Conservation (phyloP, 73 alveolate species). For the Durusdinium trenchii region DNA sequence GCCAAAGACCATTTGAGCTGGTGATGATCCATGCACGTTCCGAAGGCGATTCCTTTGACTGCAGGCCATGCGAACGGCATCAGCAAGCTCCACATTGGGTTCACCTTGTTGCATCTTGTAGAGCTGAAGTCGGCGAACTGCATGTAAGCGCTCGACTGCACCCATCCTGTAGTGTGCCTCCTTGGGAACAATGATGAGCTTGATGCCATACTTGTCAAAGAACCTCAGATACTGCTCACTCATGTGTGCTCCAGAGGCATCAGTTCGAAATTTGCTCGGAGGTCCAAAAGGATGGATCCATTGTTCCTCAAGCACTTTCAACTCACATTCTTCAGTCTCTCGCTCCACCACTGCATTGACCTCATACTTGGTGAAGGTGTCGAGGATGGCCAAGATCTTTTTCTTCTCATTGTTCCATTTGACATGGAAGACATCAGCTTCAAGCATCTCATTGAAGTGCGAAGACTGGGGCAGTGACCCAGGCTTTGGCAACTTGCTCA, state of each 20-base stretch:
- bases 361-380: neutral
- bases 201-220: neutral
- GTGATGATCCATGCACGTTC: neutral
- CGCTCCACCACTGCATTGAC: neutral
- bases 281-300: neutral
- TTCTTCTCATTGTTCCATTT: neutral
- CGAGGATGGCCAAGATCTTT: neutral
- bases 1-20: neutral
- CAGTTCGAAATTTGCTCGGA: neutral
- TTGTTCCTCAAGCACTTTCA: neutral
- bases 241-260: constrained; percentile 1
- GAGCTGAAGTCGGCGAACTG: neutral
- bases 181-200: neutral
- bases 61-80: neutral
- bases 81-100: neutral
- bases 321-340: neutral
- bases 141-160: neutral
- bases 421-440: neutral
- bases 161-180: neutral
- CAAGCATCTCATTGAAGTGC: neutral
- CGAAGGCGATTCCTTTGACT: neutral
- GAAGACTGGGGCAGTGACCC: neutral
- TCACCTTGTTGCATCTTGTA: neutral
- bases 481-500: neutral
- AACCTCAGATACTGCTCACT: neutral